Conservation (phyloP, 2,329 filamentous ascomycete genomes). For the Gnomoniopsis smithogilvyi region DNA sequence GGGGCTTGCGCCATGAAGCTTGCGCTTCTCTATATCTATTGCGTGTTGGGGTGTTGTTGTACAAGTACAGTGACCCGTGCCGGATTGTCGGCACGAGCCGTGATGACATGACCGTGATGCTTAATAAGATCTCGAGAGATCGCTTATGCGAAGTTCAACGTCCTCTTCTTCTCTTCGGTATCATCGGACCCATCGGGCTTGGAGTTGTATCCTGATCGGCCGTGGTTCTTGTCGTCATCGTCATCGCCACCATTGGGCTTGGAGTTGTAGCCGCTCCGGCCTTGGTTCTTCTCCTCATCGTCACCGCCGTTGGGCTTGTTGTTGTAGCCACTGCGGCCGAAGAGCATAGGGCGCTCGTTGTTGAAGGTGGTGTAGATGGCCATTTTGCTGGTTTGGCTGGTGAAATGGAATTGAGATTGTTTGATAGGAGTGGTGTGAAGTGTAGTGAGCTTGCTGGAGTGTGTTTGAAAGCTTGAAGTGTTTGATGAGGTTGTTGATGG, state of each 20-base stretch:
- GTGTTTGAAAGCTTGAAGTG: constrained; percentile 11
- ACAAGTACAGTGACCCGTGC: constrained; percentile 10
- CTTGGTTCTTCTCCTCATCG: constrained; percentile 34
- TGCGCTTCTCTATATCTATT: constrained; percentile 7
- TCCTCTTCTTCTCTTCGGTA: constrained; percentile 27
- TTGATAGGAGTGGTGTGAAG: not conserved
- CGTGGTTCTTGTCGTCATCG: constrained; percentile 33
- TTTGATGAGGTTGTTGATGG: constrained; percentile 21
- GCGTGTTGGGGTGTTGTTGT: not conserved
- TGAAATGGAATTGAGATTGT: constrained; percentile 15
- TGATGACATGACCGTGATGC: constrained; percentile 1
- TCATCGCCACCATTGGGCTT: constrained; percentile 24
- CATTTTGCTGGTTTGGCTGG: constrained; percentile 32
- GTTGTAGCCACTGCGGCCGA: constrained; percentile 41
- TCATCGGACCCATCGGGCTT: constrained; percentile 22
- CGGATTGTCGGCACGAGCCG: constrained; percentile 1
- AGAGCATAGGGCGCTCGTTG: constrained; percentile 35
- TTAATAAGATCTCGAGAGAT: constrained; percentile 14
- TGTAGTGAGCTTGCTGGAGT: constrained; percentile 5
- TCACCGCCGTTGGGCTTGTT: constrained; percentile 29
- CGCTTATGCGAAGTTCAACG: constrained; percentile 24
- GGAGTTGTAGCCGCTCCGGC: constrained; percentile 45
- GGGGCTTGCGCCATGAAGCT: constrained; percentile 6
- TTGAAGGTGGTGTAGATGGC: constrained; percentile 29
- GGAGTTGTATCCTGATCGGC: constrained; percentile 45